These are phyloP conservation scores for Angophora floribunda DNA, from an alignment of 345 rosid species.

Conservation along the genomic window DNA sequence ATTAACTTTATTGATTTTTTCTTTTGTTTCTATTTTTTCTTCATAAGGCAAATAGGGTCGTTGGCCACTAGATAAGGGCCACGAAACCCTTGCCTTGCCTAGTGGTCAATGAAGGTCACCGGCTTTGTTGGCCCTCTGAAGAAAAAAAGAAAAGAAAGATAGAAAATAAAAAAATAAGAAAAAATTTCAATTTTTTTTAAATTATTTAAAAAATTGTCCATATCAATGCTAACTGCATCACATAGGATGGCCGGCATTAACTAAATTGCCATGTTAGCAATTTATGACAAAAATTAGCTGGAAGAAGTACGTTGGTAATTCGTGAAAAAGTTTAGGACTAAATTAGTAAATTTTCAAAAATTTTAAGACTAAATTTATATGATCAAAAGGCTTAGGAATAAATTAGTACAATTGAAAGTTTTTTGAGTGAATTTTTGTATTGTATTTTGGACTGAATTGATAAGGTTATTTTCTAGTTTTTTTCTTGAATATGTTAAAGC, in stretches of 20 bases:
- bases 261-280: background rate
- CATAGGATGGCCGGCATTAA: background rate
- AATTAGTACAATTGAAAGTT: too few relatives aligned
- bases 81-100: background rate
- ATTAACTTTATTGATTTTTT: background rate
- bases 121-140: too few relatives aligned
- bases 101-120: too few relatives aligned
- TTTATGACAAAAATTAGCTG: too few relatives aligned
- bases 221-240: fast-evolving
- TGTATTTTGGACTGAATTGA: background rate
- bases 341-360: fast-evolving
- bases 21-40: too few relatives aligned
- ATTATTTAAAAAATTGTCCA: too few relatives aligned
- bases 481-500: background rate
- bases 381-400: too few relatives aligned
- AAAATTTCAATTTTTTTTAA: fast-evolving
- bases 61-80: background rate
- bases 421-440: too few relatives aligned
- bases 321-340: too few relatives aligned
- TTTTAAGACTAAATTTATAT: too few relatives aligned
- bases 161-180: too few relatives aligned
- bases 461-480: background rate
- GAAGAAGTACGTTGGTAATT: background rate
- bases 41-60: background rate
- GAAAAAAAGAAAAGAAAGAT: too few relatives aligned